These are phyloP conservation scores for Intubia oerlemansii DNA, from an alignment of 2,329 filamentous ascomycete species.

Conservation along the genomic window DNA sequence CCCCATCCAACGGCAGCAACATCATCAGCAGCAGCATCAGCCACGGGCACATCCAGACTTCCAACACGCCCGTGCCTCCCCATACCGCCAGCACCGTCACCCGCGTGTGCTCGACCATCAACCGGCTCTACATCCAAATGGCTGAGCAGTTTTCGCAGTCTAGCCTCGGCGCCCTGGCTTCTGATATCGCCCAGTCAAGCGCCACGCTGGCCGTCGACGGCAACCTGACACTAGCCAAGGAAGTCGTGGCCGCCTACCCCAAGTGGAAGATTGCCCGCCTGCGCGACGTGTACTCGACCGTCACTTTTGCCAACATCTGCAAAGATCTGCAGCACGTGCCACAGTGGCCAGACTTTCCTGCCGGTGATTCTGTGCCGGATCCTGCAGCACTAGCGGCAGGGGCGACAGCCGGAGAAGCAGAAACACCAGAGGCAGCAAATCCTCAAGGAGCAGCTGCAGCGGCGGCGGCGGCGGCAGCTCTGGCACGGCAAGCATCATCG, in stretches of 20 bases:
- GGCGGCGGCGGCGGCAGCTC: constrained; percentile 12
- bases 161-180: constrained; percentile 10
- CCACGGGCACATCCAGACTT: not conserved
- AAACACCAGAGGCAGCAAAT: too few relatives aligned
- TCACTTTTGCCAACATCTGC: constrained; percentile 32
- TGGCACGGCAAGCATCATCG: too few relatives aligned
- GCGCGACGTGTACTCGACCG: constrained; percentile 44
- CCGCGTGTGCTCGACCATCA: not conserved
- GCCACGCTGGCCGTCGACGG: too few relatives aligned
- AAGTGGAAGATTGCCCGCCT: constrained; percentile 57
- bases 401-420: too few relatives aligned
- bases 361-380: too few relatives aligned
- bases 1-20: constrained; percentile 36
- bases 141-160: constrained; percentile 19
- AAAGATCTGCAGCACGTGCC: constrained; percentile 28
- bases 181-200: too few relatives aligned
- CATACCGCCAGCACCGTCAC: not conserved
- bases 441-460: not conserved
- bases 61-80: too few relatives aligned
- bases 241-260: constrained; percentile 50
- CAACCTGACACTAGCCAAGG: constrained; percentile 12
- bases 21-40: constrained; percentile 47
- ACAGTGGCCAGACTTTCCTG: too few relatives aligned
- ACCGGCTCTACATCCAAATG: not conserved
- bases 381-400: too few relatives aligned